phyloP scores from a whole-genome alignment of 495 filamentous ascomycete genomes.

The Terfezia boudieri region DNA sequence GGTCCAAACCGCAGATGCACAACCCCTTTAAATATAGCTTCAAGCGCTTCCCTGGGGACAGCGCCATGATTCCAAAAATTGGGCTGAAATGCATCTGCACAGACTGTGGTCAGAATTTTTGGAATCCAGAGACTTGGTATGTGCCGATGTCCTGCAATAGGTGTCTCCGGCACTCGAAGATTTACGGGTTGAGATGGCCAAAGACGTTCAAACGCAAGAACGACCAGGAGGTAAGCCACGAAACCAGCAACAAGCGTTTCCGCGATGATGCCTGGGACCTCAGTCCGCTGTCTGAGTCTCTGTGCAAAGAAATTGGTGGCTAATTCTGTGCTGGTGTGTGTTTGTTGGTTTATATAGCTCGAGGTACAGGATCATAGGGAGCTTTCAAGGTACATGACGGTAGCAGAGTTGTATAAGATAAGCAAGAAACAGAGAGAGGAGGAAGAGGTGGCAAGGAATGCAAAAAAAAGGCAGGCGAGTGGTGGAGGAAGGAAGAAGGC shows the following conservation, averaged over 20 bases:
- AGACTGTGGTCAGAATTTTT: conserved; percentile 57
- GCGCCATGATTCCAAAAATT: conserved; percentile 25
- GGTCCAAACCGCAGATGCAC: not conserved
- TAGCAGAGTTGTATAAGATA: conserved; percentile 12
- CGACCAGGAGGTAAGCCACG: conserved; percentile 38
- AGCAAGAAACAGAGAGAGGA: conserved; percentile 9
- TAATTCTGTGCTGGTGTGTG: too few species aligned
- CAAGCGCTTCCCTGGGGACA: conserved; percentile 47
- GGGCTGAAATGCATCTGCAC: conserved; percentile 36
- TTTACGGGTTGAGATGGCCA: conserved; percentile 90
- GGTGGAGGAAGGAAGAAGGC: too few species aligned
- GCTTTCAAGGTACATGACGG: conserved; percentile 17
- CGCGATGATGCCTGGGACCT: not conserved
- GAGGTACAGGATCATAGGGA: not conserved
- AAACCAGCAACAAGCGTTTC: too few species aligned
- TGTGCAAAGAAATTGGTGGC: not conserved
- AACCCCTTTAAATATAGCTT: conserved; percentile 16
- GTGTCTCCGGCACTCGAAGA: conserved; percentile 84
- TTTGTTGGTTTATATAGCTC: too few species aligned
- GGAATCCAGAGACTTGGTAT: conserved; percentile 68
- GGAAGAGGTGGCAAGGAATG: not conserved
- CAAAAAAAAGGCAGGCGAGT: not conserved
- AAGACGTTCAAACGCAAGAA: conserved; percentile 59
- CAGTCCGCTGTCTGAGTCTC: not conserved
- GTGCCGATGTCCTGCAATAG: conserved; percentile 68